phyloP scores from a whole-genome alignment of 495 filamentous ascomycete genomes.

The Amphirosellinia nigrospora region DNA sequence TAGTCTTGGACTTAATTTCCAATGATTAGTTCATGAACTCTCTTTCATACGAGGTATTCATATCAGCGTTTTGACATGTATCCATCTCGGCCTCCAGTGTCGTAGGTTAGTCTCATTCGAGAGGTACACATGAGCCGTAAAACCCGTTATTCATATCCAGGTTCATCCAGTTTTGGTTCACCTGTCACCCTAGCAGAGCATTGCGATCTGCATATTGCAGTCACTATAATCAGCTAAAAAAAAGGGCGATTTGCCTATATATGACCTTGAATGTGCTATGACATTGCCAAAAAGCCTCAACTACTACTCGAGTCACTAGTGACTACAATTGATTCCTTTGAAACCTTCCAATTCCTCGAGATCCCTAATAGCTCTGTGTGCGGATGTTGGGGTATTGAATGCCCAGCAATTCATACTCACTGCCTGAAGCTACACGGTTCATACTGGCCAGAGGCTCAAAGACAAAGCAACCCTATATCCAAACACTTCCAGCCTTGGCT shows the following conservation, averaged over 20 bases:
- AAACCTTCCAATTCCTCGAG: background rate
- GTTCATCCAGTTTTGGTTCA: background rate
- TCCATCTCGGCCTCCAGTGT: background rate
- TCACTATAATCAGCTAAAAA: background rate
- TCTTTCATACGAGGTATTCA: background rate
- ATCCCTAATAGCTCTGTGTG: background rate
- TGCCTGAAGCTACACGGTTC: background rate
- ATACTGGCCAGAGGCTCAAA: background rate
- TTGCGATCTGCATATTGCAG: background rate
- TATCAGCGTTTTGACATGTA: background rate
- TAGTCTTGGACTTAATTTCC: background rate
- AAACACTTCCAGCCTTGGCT: conserved; percentile 16
- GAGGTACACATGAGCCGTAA: background rate
- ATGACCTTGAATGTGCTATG: background rate
- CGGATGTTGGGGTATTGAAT: background rate
- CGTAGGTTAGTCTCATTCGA: background rate
- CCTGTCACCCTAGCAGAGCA: background rate
- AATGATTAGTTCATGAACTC: background rate
- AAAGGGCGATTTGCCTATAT: background rate
- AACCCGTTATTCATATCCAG: background rate
- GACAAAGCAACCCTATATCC: conserved; percentile 6
- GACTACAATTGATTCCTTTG: background rate
- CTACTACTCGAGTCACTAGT: background rate
- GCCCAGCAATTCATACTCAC: background rate
- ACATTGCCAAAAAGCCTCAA: background rate